phyloP scores from a whole-genome alignment of 140 eudicot species.

The Anethum foeniculum region DNA sequence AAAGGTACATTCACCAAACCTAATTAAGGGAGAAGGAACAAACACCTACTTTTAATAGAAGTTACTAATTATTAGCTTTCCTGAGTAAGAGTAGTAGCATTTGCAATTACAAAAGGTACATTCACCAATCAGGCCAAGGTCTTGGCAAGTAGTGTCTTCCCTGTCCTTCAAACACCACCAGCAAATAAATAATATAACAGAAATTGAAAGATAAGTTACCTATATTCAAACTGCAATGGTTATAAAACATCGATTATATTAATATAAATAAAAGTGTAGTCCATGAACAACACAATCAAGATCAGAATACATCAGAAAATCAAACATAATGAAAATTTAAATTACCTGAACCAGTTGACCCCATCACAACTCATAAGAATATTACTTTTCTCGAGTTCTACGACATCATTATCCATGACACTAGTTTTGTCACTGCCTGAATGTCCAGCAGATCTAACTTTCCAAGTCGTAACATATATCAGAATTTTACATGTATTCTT shows the following conservation, averaged over 20 bases:
- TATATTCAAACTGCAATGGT: not conserved
- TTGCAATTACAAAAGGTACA: conserved; percentile 98
- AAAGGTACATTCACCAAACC: conserved; percentile 86
- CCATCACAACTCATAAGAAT: conserved; percentile 66
- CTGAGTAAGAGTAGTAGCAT: conserved; percentile 99
- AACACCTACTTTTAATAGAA: not conserved
- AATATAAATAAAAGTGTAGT: not conserved
- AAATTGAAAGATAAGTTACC: not conserved
- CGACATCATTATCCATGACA: conserved; percentile 44
- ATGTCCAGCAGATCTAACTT: conserved; percentile 69
- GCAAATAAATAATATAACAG: conserved; percentile 18
- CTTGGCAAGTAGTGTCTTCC: conserved; percentile 95
- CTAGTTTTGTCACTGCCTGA: conserved; percentile 40
- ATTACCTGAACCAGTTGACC: conserved; percentile 98
- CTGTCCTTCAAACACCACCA: conserved; percentile 53
- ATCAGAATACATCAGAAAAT: not conserved
- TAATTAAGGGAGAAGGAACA: not conserved
- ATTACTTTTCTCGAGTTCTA: conserved; percentile 95
- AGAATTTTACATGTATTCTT: conserved; percentile 13
- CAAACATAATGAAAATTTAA: not conserved
- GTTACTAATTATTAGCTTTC: conserved; percentile 28
- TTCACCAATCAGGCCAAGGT: conserved; percentile 92
- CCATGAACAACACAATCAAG: not conserved
- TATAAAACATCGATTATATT: not conserved
- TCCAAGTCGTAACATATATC: conserved; percentile 41